Conservation (phyloP, 2,329 filamentous ascomycete genomes). For the Rhynchosporium agropyri region DNA sequence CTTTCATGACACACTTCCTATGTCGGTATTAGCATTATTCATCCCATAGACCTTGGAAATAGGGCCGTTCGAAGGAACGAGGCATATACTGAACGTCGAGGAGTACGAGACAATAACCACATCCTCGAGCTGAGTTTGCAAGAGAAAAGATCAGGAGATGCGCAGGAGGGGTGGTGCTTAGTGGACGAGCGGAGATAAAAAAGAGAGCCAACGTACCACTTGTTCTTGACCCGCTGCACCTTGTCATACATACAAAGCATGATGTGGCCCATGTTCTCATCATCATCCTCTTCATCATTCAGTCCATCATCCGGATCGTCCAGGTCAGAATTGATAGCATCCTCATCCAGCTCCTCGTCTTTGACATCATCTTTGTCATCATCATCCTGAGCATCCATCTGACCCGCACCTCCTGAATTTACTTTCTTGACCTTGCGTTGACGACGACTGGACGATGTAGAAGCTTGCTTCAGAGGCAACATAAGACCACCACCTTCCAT, state of each 20-base stretch:
- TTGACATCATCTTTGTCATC: constrained; percentile 62
- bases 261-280: constrained; percentile 81
- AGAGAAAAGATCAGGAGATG: background rate
- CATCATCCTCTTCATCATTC: constrained; percentile 83
- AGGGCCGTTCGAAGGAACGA: background rate
- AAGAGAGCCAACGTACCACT: constrained; percentile 62
- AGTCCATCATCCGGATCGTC: constrained; percentile 89
- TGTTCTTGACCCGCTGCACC: constrained; percentile 98
- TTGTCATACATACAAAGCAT: constrained; percentile 99
- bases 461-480: constrained; percentile 59
- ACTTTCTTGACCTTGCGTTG: constrained; percentile 37
- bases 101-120: background rate
- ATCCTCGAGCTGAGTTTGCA: background rate
- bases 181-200: background rate
- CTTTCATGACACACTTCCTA: constrained; percentile 97
- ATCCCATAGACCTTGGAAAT: no score
- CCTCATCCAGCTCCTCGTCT: constrained; percentile 72
- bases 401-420: constrained; percentile 41
- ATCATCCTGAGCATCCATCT: constrained; percentile 63
- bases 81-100: background rate
- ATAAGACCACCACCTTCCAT: constrained; percentile 78
- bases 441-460: constrained; percentile 45
- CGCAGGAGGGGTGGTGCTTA: background rate
- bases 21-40: constrained; percentile 27
- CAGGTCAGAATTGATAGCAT: constrained; percentile 97